Percentiles rank a stretch among this genome's conserved stretches.
These are phyloP conservation scores for Penicillium coffeae DNA, from an alignment of 495 filamentous ascomycete genomes.

Conservation along the genomic window DNA sequence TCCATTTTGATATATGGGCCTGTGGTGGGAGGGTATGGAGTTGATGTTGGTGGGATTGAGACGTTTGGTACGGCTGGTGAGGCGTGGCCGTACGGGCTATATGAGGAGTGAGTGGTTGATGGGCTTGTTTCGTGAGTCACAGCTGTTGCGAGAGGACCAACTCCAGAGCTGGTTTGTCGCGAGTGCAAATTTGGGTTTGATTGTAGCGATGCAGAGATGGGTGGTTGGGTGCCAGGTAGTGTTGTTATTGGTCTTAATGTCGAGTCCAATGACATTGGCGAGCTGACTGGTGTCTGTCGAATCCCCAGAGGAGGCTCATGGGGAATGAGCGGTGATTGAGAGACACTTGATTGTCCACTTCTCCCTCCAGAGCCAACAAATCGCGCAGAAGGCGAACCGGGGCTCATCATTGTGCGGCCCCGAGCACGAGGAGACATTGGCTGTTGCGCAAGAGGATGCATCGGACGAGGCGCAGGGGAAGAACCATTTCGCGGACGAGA, in stretches of 20 bases:
- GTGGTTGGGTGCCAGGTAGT: constrained; percentile 27
- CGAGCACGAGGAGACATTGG: constrained; percentile 38
- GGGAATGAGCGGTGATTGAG: constrained; percentile 44
- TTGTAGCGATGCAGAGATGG: constrained; percentile 31
- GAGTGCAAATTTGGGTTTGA: constrained; percentile 40
- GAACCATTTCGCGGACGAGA: constrained; percentile 33
- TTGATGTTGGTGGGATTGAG: constrained; percentile 18
- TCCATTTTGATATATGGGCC: constrained; percentile 22
- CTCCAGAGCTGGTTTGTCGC: constrained; percentile 41
- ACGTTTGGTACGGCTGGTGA: constrained; percentile 38
- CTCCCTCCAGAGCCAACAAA: constrained; percentile 31
- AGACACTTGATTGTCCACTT: constrained; percentile 41
- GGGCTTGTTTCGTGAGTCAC: constrained; percentile 55
- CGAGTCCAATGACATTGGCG: constrained; percentile 29
- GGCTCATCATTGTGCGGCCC: constrained; percentile 57
- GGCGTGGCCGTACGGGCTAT: constrained; percentile 44
- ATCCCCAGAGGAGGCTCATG: constrained; percentile 30
- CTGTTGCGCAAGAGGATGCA: constrained; percentile 31
- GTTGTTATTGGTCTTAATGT: constrained; percentile 25
- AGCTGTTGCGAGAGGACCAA: constrained; percentile 30
- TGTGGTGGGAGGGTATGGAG: constrained; percentile 10
- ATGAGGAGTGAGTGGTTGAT: constrained; percentile 48
- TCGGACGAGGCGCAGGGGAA: constrained; percentile 29
- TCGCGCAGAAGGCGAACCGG: constrained; percentile 56
- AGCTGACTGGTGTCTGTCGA: constrained; percentile 24